Evolutionary conservation across 1,284 basidiomycete genomes (phyloP).

Genomic region (Austropuccinia psidii): DNA sequence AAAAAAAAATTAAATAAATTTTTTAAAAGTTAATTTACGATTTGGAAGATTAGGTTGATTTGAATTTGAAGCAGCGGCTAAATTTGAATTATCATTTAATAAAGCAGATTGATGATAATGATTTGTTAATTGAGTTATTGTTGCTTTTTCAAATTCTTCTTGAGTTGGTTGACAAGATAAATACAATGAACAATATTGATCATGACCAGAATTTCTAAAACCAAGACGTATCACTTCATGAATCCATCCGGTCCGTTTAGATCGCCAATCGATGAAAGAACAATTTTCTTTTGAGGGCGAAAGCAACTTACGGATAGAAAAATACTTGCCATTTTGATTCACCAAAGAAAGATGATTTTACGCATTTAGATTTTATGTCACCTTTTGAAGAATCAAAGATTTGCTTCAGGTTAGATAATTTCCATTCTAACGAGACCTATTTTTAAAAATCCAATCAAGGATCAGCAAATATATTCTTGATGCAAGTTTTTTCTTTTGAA

Average conservation of each 20-base stretch:
- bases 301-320: constrained; percentile 41
- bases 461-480: not conserved
- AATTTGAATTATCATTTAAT: too few species aligned
- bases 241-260: not conserved
- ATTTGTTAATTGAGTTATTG: constrained; percentile 29
- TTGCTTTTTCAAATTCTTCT: constrained; percentile 42
- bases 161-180: constrained; percentile 45
- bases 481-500: too few species aligned
- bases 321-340: constrained; percentile 45
- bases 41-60: not conserved
- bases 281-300: not conserved
- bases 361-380: constrained; percentile 48
- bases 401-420: constrained; percentile 45
- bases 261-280: not conserved
- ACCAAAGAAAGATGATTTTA: constrained; percentile 44
- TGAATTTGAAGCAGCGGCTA: not conserved
- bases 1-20: not conserved
- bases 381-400: constrained; percentile 48
- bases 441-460: not conserved
- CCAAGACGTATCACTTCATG: not conserved
- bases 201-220: constrained; percentile 21
- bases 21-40: not conserved
- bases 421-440: constrained; percentile 45
- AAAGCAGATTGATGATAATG: not conserved
- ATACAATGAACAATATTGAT: constrained; percentile 44